These are phyloP conservation scores for Exophiala viscosa DNA, from an alignment of 2,329 filamentous ascomycete genomes.

Conservation along the genomic window DNA sequence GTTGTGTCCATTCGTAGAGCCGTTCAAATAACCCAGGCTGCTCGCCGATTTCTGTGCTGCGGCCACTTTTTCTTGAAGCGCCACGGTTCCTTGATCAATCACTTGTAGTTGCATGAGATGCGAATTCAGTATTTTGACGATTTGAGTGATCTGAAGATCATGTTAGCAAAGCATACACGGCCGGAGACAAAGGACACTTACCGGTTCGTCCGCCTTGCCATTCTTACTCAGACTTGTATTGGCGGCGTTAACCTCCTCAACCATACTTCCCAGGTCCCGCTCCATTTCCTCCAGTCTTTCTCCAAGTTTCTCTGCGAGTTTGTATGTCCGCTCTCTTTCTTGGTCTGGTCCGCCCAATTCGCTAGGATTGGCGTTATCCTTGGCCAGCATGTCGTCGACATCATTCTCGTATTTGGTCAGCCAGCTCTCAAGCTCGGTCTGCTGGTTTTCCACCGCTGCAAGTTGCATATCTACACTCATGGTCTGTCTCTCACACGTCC, in stretches of 20 bases:
- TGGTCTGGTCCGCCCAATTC: conserved; percentile 83
- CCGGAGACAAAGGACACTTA: conserved; percentile 49
- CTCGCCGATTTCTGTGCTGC: conserved; percentile 70
- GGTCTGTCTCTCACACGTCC: conserved; percentile 89
- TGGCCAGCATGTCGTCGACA: conserved; percentile 80
- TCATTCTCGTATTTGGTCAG: conserved; percentile 88
- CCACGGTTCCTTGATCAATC: conserved; percentile 81
- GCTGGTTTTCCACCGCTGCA: conserved; percentile 82
- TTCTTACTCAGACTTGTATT: conserved; percentile 87
- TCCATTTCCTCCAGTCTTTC: conserved; percentile 91
- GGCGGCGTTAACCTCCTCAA: conserved; percentile 94
- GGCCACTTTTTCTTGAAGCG: conserved; percentile 75
- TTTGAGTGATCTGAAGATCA: conserved; percentile 71
- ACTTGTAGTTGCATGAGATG: conserved; percentile 89
- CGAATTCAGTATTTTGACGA: conserved; percentile 89
- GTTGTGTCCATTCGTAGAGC: conserved; percentile 47
- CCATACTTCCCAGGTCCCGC: conserved; percentile 89
- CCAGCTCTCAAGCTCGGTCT: conserved; percentile 83
- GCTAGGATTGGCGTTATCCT: conserved; percentile 52
- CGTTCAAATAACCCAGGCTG: conserved; percentile 36
- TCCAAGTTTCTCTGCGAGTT: conserved; percentile 87
- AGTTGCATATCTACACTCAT: conserved; percentile 92
- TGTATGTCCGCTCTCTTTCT: conserved; percentile 91
- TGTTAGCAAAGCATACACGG: conserved; percentile 2
- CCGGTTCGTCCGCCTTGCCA: conserved; percentile 80